These are phyloP conservation scores for Fraxinus quadrangulata DNA, from an alignment of 257 asterid genomes.

Conservation along the genomic window DNA sequence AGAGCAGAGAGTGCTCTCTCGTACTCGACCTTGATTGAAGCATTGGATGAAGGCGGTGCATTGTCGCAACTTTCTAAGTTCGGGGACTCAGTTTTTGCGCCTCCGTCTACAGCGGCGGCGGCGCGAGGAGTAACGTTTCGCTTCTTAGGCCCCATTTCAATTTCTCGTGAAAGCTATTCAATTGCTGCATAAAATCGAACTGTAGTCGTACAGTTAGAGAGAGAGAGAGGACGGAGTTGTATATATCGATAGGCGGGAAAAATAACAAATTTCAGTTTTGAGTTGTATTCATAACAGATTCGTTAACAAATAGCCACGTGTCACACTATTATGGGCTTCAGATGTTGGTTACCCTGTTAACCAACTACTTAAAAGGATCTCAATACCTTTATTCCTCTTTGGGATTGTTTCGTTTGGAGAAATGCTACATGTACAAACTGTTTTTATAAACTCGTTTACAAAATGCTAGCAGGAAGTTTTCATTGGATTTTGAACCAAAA, in stretches of 20 bases:
- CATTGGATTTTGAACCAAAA: too few species aligned
- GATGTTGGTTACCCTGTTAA: too few species aligned
- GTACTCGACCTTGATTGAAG: slow-evolving; percentile 42
- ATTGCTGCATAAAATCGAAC: neutral
- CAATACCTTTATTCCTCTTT: too few species aligned
- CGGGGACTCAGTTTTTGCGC: neutral
- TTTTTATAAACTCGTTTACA: too few species aligned
- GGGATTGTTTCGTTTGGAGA: too few species aligned
- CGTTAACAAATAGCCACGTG: neutral
- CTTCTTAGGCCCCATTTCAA: neutral
- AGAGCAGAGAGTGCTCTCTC: slow-evolving; percentile 66
- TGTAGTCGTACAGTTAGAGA: neutral
- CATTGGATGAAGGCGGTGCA: slow-evolving; percentile 28
- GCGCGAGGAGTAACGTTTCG: neutral
- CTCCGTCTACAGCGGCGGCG: neutral
- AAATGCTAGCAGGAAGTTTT: too few species aligned
- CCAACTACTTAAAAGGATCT: too few species aligned
- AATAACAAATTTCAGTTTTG: neutral
- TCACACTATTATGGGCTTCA: neutral
- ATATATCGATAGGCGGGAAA: neutral
- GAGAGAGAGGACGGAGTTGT: neutral
- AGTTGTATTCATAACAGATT: neutral
- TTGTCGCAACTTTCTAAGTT: neutral
- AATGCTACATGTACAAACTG: too few species aligned
- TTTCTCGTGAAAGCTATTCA: neutral